phyloP scores from a whole-genome alignment of 2,329 filamentous ascomycete species.

The Diaporthe ilicicola region DNA sequence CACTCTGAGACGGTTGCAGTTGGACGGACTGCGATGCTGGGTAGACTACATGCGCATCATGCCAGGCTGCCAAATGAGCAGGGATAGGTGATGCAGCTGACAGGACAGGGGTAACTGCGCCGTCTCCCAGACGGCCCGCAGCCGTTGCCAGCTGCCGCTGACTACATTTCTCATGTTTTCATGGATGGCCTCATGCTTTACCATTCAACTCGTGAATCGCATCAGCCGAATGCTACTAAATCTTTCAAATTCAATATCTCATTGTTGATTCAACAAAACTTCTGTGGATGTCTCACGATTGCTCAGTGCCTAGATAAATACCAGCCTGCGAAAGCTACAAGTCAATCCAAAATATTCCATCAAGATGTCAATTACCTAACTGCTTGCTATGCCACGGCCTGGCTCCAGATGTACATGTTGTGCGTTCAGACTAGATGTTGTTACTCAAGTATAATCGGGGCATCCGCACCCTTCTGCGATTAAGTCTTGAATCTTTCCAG shows the following conservation, averaged over 20 bases:
- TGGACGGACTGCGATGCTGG: not conserved
- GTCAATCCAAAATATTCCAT: not conserved
- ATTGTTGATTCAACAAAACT: too few relatives aligned
- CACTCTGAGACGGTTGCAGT: not conserved
- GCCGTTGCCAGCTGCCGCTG: not conserved
- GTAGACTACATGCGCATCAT: not conserved
- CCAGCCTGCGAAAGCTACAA: too few relatives aligned
- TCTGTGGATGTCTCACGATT: not conserved
- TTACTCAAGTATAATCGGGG: too few relatives aligned
- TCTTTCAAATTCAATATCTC: too few relatives aligned
- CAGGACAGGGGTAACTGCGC: not conserved
- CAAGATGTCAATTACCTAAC: not conserved
- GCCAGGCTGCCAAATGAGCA: conserved; percentile 12
- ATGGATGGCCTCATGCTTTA: not conserved
- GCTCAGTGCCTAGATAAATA: too few relatives aligned
- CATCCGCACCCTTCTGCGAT: too few relatives aligned
- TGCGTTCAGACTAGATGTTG: too few relatives aligned
- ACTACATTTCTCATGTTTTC: not conserved
- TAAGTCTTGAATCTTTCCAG: too few relatives aligned
- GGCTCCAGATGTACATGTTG: too few relatives aligned
- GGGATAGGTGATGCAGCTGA: conserved; percentile 1
- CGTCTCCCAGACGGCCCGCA: not conserved
- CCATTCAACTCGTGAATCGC: too few relatives aligned
- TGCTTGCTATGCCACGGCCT: too few relatives aligned
- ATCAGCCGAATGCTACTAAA: not conserved